These are phyloP conservation scores for Raffaelea deltoideospora DNA, from an alignment of 2,329 filamentous ascomycete genomes.

Conservation along the genomic window DNA sequence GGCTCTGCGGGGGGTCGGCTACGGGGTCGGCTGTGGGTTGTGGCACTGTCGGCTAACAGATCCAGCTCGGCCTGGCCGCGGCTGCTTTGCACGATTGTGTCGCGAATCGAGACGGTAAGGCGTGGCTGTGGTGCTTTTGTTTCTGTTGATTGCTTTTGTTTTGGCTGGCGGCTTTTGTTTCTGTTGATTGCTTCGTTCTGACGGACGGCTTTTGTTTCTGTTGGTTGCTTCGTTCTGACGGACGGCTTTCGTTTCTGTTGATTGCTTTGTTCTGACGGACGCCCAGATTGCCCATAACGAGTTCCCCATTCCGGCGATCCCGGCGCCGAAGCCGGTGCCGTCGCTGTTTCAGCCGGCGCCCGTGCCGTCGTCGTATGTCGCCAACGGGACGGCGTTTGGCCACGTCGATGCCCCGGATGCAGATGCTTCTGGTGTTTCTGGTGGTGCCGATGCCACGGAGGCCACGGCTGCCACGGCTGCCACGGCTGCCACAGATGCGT, in stretches of 20 bases:
- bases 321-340: slow-evolving; percentile 24
- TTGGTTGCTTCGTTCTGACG: too few species aligned
- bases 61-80: slow-evolving; percentile 53
- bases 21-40: too few species aligned
- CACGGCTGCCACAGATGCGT: slow-evolving; percentile 12
- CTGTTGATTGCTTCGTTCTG: too few species aligned
- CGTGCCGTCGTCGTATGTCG: slow-evolving; percentile 26
- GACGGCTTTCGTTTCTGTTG: too few species aligned
- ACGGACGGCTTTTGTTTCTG: too few species aligned
- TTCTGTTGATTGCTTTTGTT: too few species aligned
- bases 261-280: too few species aligned
- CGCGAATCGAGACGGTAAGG: slow-evolving; percentile 51
- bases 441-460: slow-evolving; percentile 9
- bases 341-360: slow-evolving; percentile 28
- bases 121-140: background rate
- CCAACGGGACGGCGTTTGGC: slow-evolving; percentile 15
- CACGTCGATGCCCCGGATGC: too few species aligned
- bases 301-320: slow-evolving; percentile 55
- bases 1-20: too few species aligned
- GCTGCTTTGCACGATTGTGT: slow-evolving; percentile 48
- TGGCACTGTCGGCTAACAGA: too few species aligned
- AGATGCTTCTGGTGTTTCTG: too few species aligned
- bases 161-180: too few species aligned
- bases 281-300: slow-evolving; percentile 56
- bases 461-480: slow-evolving; percentile 18